Conservation (phyloP, 768 basidiomycete genomes). For the Suillus subaureus region DNA sequence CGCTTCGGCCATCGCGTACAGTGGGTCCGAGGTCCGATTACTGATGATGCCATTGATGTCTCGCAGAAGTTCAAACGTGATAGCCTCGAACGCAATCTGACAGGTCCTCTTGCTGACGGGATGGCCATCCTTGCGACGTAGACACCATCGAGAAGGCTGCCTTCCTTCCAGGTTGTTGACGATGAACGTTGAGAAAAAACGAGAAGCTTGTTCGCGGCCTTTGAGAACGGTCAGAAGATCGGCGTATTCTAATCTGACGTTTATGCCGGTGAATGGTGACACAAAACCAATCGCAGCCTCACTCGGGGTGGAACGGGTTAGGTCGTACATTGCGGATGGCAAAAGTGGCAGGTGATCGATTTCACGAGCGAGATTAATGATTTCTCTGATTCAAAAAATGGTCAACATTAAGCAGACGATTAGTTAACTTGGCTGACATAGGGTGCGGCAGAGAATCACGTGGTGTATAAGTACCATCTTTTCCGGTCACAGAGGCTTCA, state of each 20-base stretch:
- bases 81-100: conserved; percentile 71
- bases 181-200: conserved; percentile 78
- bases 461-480: conserved; percentile 57
- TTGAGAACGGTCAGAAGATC: conserved; percentile 64
- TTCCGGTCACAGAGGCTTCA: conserved; percentile 56
- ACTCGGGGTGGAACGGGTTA: conserved; percentile 68
- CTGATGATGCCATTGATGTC: conserved; percentile 71
- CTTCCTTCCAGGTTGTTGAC: conserved; percentile 74
- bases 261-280: conserved; percentile 39
- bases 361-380: conserved; percentile 68
- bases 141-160: conserved; percentile 49
- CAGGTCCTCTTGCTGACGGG: conserved; percentile 53
- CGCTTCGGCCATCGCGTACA: conserved; percentile 70
- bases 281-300: conserved; percentile 57
- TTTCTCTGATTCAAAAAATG: conserved; percentile 42
- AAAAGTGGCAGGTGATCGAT: conserved; percentile 58
- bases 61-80: conserved; percentile 73
- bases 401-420: conserved; percentile 10
- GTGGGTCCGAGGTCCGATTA: conserved; percentile 67
- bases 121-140: conserved; percentile 50
- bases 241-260: conserved; percentile 42
- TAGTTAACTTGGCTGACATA: conserved; percentile 48
- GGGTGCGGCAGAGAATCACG: conserved; percentile 62
- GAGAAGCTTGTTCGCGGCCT: conserved; percentile 72
- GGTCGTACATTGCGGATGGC: conserved; percentile 79